These are phyloP conservation scores for Starmerella powellii DNA, from an alignment of 805 yeast species.

Conservation along the genomic window DNA sequence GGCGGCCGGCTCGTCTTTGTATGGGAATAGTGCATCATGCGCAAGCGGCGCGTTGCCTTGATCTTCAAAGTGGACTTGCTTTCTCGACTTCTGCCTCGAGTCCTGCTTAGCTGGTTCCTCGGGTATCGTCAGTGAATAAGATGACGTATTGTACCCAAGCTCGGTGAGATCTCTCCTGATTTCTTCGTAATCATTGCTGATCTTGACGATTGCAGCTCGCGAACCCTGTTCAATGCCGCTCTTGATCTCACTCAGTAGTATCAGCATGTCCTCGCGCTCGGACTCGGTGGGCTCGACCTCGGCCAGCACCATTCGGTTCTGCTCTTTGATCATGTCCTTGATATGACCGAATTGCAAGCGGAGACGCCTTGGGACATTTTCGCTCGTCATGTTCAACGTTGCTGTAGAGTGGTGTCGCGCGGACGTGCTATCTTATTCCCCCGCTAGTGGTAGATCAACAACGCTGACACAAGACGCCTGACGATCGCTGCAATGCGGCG, in stretches of 20 bases:
- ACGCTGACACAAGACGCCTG: too few relatives aligned
- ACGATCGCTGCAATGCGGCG: too few relatives aligned
- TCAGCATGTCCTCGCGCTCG: conserved; percentile 19
- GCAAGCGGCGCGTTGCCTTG: neutral
- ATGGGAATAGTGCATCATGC: neutral
- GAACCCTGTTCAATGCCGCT: neutral
- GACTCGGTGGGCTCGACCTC: conserved; percentile 22
- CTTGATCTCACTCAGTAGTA: conserved; percentile 10
- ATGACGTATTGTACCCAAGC: conserved; percentile 9
- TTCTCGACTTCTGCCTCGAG: conserved; percentile 3
- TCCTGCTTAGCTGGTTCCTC: conserved; percentile 2
- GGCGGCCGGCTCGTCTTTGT: conserved; percentile 4
- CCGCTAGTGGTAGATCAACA: too few relatives aligned
- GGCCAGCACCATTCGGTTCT: conserved; percentile 21
- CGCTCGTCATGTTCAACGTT: neutral
- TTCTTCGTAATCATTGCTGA: neutral
- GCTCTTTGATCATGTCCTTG: conserved; percentile 21
- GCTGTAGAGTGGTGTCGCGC: too few relatives aligned
- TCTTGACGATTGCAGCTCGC: neutral
- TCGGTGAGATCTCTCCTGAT: conserved; percentile 1
- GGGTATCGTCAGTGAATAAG: neutral
- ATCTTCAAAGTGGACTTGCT: conserved; percentile 10
- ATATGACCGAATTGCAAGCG: conserved; percentile 21
- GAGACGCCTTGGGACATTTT: conserved; percentile 13
- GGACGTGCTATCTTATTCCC: too few relatives aligned